Evolutionary conservation across 768 basidiomycete genomes (phyloP), one percentile per base, ranked within the genome.

Genomic region (Mycena vulgaris): DNA sequence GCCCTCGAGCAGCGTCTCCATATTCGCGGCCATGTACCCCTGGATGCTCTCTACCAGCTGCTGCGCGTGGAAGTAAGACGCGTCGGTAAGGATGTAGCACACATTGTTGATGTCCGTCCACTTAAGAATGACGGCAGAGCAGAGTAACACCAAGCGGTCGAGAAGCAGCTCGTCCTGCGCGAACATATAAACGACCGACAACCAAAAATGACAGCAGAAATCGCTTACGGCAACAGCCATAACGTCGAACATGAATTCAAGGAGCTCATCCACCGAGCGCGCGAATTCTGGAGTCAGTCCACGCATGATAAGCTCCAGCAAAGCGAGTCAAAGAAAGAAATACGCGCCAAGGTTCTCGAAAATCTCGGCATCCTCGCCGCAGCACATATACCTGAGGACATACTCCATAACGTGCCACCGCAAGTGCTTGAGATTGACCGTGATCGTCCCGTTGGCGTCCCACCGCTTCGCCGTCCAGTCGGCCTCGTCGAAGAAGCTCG

Each of bases 241-340:
- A 19, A 98, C 91, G 25, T 92, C 89, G 70, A 98, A 95, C 81
- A 96, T 88, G 72, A 96, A 95, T 69, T 95, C 93, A 65, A 99
- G 79, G 33, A 95, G 83, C 39, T 93, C 90, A 64, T 99, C 95
- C 7, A 90, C 81, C 2, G 87, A 88, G 28, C 87, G 75, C 4
- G 87, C 81, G 75, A 90, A 92, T 58, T 92, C 93, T 93, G 75
- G 19, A 58, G 48, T 35, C n/a, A 11, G 19, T 19, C 10, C 11
- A 40, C 5, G n/a, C 8, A 37, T 40, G 42, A 75, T 59, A 33
- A 71, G 51, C 63, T 64, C 8, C 7, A 57, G 16, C 37, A 28
- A n/a, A 49, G 14, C 14, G 55, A 19, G 47, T 48, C 7, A 48
- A 48, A 61, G 8, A 33, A 47, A 49, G 30, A 7, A 56, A 19